Evolutionary conservation across 148 eudicot genomes (phyloP).

Genomic region (Arbutus unedo): DNA sequence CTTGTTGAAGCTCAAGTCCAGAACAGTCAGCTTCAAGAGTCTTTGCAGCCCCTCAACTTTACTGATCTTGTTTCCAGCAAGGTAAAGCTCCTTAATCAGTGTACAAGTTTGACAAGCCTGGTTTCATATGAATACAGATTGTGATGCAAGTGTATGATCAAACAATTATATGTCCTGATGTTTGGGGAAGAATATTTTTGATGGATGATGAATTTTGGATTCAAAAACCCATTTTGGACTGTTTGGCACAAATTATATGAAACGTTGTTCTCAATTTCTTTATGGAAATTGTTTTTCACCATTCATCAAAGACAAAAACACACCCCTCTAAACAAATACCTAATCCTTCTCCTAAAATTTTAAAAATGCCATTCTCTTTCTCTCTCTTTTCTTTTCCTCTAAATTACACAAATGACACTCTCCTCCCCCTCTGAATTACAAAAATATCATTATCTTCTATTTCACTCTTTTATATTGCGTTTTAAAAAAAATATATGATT

Average conservation of each 20-base stretch:
- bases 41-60: conserved; percentile 90
- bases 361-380: too few species aligned
- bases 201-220: not conserved
- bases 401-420: too few species aligned
- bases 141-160: not conserved
- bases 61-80: conserved; percentile 85
- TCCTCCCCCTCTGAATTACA: too few species aligned
- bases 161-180: not conserved
- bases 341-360: too few species aligned
- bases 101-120: conserved; percentile 83
- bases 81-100: conserved; percentile 78
- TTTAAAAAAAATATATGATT: too few species aligned
- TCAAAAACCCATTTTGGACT: not conserved
- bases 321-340: too few species aligned
- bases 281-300: too few species aligned
- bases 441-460: too few species aligned
- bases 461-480: too few species aligned
- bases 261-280: not conserved
- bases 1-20: conserved; percentile 94
- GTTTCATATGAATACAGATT: not conserved
- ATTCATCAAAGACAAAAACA: too few species aligned
- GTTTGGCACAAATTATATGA: too few species aligned
- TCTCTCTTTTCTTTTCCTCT: too few species aligned
- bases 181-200: not conserved
- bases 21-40: conserved; percentile 62